These are phyloP conservation scores for Mesotaenium endlicherianum DNA, from an alignment of 139 green algal genomes.

Conservation along the genomic window DNA sequence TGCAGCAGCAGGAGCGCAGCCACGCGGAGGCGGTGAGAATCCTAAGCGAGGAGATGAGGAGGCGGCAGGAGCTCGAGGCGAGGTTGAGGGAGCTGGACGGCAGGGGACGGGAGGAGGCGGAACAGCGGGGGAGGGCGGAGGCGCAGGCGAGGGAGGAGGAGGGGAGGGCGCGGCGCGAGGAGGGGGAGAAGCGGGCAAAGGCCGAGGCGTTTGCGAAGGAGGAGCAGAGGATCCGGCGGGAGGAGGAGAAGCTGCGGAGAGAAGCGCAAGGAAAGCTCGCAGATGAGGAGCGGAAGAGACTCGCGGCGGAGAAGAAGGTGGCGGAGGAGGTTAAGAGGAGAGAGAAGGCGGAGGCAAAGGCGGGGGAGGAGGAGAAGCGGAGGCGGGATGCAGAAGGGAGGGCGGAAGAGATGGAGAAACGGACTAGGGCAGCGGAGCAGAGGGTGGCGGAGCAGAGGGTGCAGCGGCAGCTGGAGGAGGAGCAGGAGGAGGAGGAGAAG, in stretches of 20 bases:
- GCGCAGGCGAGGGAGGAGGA: not conserved
- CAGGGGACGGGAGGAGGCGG: not conserved
- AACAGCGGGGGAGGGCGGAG: not conserved
- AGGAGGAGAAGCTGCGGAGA: not conserved
- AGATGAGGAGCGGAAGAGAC: not conserved
- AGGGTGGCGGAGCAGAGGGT: not conserved
- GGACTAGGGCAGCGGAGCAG: not conserved
- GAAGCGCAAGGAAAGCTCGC: not conserved
- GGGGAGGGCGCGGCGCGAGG: not conserved
- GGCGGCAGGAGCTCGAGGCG: not conserved
- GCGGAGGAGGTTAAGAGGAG: not conserved
- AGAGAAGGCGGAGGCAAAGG: not conserved
- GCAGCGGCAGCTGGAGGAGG: not conserved
- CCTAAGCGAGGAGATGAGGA: not conserved
- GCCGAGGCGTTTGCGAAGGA: slow-evolving; percentile 7
- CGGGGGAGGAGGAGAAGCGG: not conserved
- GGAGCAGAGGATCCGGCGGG: not conserved
- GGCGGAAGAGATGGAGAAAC: not conserved
- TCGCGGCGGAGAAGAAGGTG: not conserved
- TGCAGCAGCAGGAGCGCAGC: not conserved
- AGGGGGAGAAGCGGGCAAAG: not conserved
- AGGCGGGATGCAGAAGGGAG: not conserved
- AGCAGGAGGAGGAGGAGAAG: not conserved
- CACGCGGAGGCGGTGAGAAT: not conserved
- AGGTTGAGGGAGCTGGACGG: not conserved